Evolutionary conservation across 345 rosid genomes (phyloP).

Genomic region (Citrus reticulata): DNA sequence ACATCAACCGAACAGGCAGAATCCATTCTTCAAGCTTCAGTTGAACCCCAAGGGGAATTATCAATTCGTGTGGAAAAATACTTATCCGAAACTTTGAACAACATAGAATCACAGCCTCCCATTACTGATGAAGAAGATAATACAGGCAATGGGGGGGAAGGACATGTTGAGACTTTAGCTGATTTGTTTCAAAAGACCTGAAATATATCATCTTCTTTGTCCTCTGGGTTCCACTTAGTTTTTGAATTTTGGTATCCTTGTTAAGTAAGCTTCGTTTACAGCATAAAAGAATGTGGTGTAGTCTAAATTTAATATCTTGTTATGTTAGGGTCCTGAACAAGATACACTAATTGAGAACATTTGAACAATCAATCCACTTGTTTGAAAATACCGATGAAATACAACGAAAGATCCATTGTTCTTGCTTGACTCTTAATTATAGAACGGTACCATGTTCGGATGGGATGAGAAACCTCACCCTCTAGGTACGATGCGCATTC

Average conservation of each 20-base stretch:
- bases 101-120: slow-evolving; percentile 27
- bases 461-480: too few relatives aligned
- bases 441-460: background rate
- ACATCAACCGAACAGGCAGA: slow-evolving; percentile 50
- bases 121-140: slow-evolving; percentile 41
- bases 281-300: background rate
- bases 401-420: background rate
- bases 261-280: background rate
- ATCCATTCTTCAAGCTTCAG: slow-evolving; percentile 38
- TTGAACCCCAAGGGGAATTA: slow-evolving; percentile 28
- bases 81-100: slow-evolving; percentile 45
- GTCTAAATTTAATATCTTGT: background rate
- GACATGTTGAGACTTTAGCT: slow-evolving; percentile 41
- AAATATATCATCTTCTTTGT: background rate
- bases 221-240: background rate
- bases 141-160: slow-evolving; percentile 28
- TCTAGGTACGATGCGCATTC: too few relatives aligned
- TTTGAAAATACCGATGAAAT: background rate
- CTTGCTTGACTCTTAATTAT: background rate
- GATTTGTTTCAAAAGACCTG: slow-evolving; percentile 61
- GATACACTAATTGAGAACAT: background rate
- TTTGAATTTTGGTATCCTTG: background rate
- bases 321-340: background rate
- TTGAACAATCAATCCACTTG: background rate
- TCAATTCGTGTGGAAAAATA: slow-evolving; percentile 58